A percentile compares a stretch with the other conserved stretches of the same genome.
These are phyloP conservation scores for Fusarium aywerte DNA, from an alignment of 2,329 filamentous ascomycete species.

Conservation along the genomic window DNA sequence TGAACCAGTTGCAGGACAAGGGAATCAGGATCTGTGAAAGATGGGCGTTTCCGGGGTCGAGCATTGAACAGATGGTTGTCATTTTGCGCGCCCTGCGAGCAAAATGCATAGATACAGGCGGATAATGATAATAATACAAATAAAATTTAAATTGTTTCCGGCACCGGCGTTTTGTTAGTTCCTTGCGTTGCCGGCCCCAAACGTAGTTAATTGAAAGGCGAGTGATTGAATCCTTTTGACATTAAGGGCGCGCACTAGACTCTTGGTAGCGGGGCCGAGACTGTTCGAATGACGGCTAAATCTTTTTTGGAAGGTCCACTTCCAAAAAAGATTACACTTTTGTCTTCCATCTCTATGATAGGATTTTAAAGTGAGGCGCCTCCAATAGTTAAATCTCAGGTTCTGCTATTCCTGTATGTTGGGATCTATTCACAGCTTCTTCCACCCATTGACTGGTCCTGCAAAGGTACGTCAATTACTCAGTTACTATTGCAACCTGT, in stretches of 20 bases:
- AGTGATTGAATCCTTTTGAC: not conserved
- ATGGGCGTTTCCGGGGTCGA: slow-evolving; percentile 37
- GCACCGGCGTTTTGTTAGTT: not conserved
- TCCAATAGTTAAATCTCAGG: too few relatives aligned
- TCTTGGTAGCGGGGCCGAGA: not conserved
- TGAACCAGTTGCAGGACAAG: slow-evolving; percentile 35
- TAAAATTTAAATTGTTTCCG: not conserved
- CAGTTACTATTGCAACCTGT: not conserved
- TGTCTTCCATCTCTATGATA: not conserved
- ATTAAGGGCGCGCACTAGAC: slow-evolving; percentile 27
- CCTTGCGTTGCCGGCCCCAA: not conserved
- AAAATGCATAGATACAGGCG: slow-evolving; percentile 36
- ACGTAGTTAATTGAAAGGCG: not conserved
- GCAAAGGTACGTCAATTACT: not conserved
- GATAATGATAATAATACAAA: not conserved
- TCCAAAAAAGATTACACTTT: too few relatives aligned
- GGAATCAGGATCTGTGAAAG: slow-evolving; percentile 35
- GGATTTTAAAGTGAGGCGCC: too few relatives aligned
- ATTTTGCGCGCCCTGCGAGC: slow-evolving; percentile 34
- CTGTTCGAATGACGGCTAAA: not conserved
- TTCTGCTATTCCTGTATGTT: not conserved
- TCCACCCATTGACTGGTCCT: not conserved
- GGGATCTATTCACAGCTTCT: not conserved
- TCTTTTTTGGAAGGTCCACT: slow-evolving; percentile 11
- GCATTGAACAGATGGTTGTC: slow-evolving; percentile 40